Base-by-base conservation (phyloP, 495 filamentous ascomycete genomes). In the Aspergillus asperescens region DNA sequence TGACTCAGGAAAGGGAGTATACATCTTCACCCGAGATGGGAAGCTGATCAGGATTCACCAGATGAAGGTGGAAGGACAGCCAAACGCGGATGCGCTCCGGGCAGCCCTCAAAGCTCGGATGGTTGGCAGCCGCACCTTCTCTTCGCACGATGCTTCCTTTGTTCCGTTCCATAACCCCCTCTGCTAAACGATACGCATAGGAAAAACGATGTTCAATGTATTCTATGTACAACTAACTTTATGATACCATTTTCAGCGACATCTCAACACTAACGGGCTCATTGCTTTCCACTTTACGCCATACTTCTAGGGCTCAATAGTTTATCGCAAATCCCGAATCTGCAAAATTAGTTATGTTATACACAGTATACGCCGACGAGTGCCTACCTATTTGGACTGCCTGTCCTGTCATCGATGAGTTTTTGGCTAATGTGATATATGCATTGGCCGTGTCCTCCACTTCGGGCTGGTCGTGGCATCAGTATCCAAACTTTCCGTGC, bases 401-500 rank as follows among this genome's bases (percentile, higher is more conserved):
- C 53, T 78, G 76, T 20, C 80, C 79, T 3, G 79, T 83, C 77
- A 82, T 78, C 10, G 79, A 81, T 18, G 66, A 54, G 54, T 82
- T 82, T 48, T 76, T 80, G 4, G 80, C 79, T 40, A 76, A 62
- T 32, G 69, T 71, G 24, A 80, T 46, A 51, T 73, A 83, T 18
- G 72, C 65, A 35, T 81, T 70, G 13, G 81, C 79, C 10, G 70
- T 72, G 58, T 82, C 80, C 13, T 83, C 79, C 9, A 83, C 60
- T 45, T 81, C 75, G 42, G 75, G 75, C 79, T 77, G 22, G 22
- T 42, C 13, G 25, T 16, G 43, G 9, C 12, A 37, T 69, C 38
- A 65, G 57, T 50, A 45, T 3, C 5, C 23, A 32, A 5, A 34
- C 24, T 7, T 15, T 15, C 27, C 16, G 7, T 39, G 10, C 15